These are phyloP conservation scores for Massarina eburnea DNA, from an alignment of 2,329 filamentous ascomycete species.

Conservation along the genomic window DNA sequence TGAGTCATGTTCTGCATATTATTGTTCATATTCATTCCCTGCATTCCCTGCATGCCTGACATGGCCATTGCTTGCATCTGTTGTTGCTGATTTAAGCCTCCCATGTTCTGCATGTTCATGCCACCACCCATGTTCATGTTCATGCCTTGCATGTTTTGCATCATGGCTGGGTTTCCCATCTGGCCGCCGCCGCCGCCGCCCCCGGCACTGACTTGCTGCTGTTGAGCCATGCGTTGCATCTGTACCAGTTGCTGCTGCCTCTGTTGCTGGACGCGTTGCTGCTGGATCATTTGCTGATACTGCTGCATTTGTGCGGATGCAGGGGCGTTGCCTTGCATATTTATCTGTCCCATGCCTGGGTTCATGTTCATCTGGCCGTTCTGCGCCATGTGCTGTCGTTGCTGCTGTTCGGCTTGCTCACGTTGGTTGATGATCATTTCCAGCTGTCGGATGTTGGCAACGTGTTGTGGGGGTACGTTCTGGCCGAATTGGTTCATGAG, in stretches of 20 bases:
- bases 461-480: slow-evolving; percentile 27
- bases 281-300: slow-evolving; percentile 37
- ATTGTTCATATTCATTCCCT: slow-evolving; percentile 27
- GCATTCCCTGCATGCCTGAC: slow-evolving; percentile 22
- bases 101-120: slow-evolving; percentile 30
- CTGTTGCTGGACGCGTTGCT: slow-evolving; percentile 33
- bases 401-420: slow-evolving; percentile 21
- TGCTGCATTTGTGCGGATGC: slow-evolving; percentile 36
- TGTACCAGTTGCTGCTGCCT: slow-evolving; percentile 18
- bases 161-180: slow-evolving; percentile 29
- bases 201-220: slow-evolving; percentile 23
- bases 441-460: slow-evolving; percentile 31
- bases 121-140: slow-evolving; percentile 21
- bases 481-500: slow-evolving; percentile 25
- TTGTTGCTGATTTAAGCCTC: no score
- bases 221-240: slow-evolving; percentile 27
- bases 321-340: slow-evolving; percentile 11
- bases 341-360: slow-evolving; percentile 28
- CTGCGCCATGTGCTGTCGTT: slow-evolving; percentile 17
- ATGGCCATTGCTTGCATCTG: slow-evolving; percentile 11
- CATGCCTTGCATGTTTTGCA: slow-evolving; percentile 37
- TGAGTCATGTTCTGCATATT: slow-evolving; percentile 21
- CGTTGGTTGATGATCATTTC: slow-evolving; percentile 25
- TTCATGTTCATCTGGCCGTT: slow-evolving; percentile 20
- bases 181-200: slow-evolving; percentile 11